Percentiles rank a stretch among this genome's conserved stretches.
These are phyloP conservation scores for Hyphopichia burtonii DNA, from an alignment of 1,139 yeast genomes.

Conservation along the genomic window DNA sequence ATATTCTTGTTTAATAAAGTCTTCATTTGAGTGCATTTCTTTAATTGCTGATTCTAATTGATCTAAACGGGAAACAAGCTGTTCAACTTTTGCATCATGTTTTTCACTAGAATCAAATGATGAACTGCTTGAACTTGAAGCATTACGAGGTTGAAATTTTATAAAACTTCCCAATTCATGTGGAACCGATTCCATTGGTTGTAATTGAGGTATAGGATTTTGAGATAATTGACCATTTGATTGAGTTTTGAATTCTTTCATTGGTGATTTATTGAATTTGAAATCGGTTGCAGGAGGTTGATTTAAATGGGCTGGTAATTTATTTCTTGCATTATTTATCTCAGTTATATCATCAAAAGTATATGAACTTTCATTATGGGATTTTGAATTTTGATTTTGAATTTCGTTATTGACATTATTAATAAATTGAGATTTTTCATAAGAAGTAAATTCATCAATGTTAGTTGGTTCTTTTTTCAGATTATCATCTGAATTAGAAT, in stretches of 20 bases:
- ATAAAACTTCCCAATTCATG: constrained; percentile 4
- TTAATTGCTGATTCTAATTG: constrained; percentile 18
- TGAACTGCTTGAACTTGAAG: not conserved
- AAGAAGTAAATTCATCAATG: constrained; percentile 4
- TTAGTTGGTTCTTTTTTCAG: not conserved
- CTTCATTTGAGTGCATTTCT: constrained; percentile 9
- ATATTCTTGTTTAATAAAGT: constrained; percentile 5
- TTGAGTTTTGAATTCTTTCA: not conserved
- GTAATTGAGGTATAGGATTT: constrained; percentile 2
- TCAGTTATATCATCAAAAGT: constrained; percentile 28
- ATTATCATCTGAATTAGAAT: constrained; percentile 2
- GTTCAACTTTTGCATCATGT: constrained; percentile 6
- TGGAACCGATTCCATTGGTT: constrained; percentile 1
- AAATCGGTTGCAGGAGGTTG: not conserved
- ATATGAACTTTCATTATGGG: constrained; percentile 21
- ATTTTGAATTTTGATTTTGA: not conserved
- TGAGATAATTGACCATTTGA: constrained; percentile 1
- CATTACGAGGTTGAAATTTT: not conserved
- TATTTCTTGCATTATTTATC: not conserved
- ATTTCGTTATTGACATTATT: not conserved
- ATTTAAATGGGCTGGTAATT: not conserved
- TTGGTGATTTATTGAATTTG: not conserved
- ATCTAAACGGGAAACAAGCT: constrained; percentile 11
- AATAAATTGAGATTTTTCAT: constrained; percentile 1
- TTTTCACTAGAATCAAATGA: not conserved